Evolutionary conservation across 163 green algal species (phyloP).

Genomic region (Chlorella variabilis): DNA sequence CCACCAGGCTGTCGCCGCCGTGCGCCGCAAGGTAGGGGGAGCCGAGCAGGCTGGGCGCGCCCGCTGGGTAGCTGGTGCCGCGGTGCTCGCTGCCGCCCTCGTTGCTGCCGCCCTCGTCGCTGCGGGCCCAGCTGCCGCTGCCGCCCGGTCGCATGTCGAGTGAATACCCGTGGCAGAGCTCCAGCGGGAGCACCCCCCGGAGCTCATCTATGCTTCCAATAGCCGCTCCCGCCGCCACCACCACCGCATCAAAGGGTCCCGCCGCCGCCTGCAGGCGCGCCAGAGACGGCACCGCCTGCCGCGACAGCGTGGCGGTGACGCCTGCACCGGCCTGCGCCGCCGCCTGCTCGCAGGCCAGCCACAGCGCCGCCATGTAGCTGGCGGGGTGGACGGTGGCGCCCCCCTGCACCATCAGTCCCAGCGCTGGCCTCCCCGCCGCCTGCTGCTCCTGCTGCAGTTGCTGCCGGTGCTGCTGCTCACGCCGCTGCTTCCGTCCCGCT

Average conservation of each 20-base stretch:
- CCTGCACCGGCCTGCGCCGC: constrained; percentile 25
- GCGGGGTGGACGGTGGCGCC: constrained; percentile 12
- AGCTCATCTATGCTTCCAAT: constrained; percentile 63
- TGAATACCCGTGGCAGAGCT: constrained; percentile 68
- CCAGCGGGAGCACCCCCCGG: constrained; percentile 45
- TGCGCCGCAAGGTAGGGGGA: constrained; percentile 71
- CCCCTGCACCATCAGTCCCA: constrained; percentile 1
- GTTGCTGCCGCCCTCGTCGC: background rate
- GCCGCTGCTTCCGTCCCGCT: background rate
- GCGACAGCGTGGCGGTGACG: constrained; percentile 45
- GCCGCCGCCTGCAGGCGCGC: constrained; percentile 22
- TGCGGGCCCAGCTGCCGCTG: background rate
- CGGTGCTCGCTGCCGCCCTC: background rate
- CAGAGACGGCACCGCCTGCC: constrained; percentile 44
- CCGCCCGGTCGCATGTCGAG: constrained; percentile 53
- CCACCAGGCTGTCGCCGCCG: constrained; percentile 53
- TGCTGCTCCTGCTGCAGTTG: background rate
- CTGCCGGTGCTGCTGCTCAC: background rate
- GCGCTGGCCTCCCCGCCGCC: background rate
- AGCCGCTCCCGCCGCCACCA: constrained; percentile 71
- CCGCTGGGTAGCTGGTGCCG: constrained; percentile 21
- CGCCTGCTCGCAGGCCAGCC: constrained; percentile 67
- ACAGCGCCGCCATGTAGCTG: constrained; percentile 57
- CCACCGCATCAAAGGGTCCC: constrained; percentile 54
- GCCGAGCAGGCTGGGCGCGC: constrained; percentile 66